phyloP scores from a whole-genome alignment of 2,329 filamentous ascomycete species.

The Talaromyces pinophilus region DNA sequence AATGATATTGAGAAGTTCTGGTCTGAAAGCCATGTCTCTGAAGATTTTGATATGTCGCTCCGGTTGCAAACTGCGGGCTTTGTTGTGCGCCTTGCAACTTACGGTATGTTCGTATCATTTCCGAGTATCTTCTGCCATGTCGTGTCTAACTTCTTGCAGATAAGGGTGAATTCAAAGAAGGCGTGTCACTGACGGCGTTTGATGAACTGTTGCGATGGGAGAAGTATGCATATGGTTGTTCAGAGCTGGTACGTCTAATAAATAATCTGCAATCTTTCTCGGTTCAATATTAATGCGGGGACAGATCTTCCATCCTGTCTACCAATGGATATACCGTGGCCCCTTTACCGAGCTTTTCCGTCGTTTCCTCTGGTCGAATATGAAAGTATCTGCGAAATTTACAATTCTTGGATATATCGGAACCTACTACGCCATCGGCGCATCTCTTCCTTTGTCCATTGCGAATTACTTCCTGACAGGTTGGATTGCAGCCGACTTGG shows the following conservation, averaged over 20 bases:
- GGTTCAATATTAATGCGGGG: not conserved
- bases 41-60: conserved; percentile 75
- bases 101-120: conserved; percentile 35
- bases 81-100: conserved; percentile 67
- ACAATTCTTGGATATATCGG: conserved; percentile 72
- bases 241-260: conserved; percentile 58
- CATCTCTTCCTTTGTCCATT: conserved; percentile 64
- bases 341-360: conserved; percentile 82
- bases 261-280: not conserved
- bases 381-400: conserved; percentile 61
- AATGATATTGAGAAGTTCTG: conserved; percentile 69
- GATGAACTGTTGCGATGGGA: conserved; percentile 57
- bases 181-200: conserved; percentile 80
- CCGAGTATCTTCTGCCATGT: not conserved
- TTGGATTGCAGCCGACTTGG: conserved; percentile 67
- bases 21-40: conserved; percentile 74
- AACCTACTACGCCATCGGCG: conserved; percentile 71
- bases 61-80: conserved; percentile 70
- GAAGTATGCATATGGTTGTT: conserved; percentile 71
- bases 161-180: conserved; percentile 71
- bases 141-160: conserved; percentile 37
- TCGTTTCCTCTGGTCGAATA: conserved; percentile 70
- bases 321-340: conserved; percentile 71
- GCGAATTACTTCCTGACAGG: conserved; percentile 72
- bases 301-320: conserved; percentile 70